phyloP scores from a whole-genome alignment of 2,329 filamentous ascomycete species.

The Pseudogymnoascus sp. region DNA sequence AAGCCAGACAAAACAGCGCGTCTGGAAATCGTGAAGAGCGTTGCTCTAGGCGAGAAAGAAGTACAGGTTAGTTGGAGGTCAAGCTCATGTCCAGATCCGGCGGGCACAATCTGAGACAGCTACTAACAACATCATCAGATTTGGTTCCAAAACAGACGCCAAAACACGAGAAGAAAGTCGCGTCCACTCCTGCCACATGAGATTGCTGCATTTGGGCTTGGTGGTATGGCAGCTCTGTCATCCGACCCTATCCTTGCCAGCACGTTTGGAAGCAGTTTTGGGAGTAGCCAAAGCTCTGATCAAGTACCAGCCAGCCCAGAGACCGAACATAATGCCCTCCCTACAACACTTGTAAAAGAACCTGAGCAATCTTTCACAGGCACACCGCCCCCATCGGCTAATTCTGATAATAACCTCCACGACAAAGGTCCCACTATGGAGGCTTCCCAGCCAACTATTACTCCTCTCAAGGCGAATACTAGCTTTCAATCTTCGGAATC shows the following conservation, averaged over 20 bases:
- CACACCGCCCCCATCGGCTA: background rate
- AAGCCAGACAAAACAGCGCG: constrained; percentile 89
- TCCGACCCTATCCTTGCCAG: constrained; percentile 20
- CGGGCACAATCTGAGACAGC: background rate
- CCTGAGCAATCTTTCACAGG: background rate
- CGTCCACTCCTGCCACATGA: constrained; percentile 74
- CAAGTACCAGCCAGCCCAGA: constrained; percentile 11
- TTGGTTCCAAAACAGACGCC: constrained; percentile 93
- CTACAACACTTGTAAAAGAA: background rate
- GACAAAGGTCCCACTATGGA: background rate
- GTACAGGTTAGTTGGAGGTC: constrained; percentile 63
- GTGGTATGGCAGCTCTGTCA: constrained; percentile 28
- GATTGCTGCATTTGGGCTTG: constrained; percentile 52
- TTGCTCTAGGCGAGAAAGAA: constrained; percentile 88
- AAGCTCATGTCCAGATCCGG: background rate
- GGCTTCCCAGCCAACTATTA: constrained; percentile 4
- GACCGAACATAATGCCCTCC: background rate
- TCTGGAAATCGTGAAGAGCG: constrained; percentile 72
- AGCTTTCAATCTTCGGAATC: background rate
- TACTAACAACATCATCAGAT: constrained; percentile 49
- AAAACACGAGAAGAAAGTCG: constrained; percentile 85
- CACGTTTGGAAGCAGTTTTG: constrained; percentile 13
- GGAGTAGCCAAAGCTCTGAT: constrained; percentile 19
- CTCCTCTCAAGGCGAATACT: background rate
- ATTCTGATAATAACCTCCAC: constrained; percentile 1